Evolutionary conservation across 805 yeast species (phyloP).

Genomic region (Lachancea mirantina): DNA sequence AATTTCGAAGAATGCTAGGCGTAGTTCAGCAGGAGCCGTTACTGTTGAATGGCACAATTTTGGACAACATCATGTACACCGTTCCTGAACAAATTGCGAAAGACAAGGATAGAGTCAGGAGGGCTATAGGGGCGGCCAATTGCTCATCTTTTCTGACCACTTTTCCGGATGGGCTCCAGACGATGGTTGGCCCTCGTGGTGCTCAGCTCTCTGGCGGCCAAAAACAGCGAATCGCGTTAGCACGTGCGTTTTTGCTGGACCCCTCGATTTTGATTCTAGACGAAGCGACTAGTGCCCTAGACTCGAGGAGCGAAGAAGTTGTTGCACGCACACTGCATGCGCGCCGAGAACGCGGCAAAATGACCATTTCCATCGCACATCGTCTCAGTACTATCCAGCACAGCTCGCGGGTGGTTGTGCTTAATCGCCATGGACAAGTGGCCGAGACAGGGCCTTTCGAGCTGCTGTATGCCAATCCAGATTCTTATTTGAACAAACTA

Average conservation of each 20-base stretch:
- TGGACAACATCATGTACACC: slow-evolving; percentile 80
- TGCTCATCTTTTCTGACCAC: slow-evolving; percentile 59
- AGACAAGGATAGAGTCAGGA: slow-evolving; percentile 49
- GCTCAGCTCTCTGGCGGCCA: slow-evolving; percentile 93
- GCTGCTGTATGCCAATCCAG: slow-evolving; percentile 38
- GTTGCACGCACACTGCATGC: slow-evolving; percentile 65
- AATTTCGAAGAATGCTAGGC: slow-evolving; percentile 70
- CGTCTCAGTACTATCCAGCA: slow-evolving; percentile 80
- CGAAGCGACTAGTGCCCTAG: slow-evolving; percentile 93
- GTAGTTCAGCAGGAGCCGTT: slow-evolving; percentile 91
- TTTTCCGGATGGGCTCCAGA: slow-evolving; percentile 78
- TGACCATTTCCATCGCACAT: slow-evolving; percentile 88
- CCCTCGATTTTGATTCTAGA: slow-evolving; percentile 82
- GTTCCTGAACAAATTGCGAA: slow-evolving; percentile 41
- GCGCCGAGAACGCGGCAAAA: slow-evolving; percentile 50
- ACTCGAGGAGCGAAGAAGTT: slow-evolving; percentile 78
- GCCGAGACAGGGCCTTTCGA: slow-evolving; percentile 62
- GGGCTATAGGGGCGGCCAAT: slow-evolving; percentile 65
- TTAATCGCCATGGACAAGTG: slow-evolving; percentile 65
- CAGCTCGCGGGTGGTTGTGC: slow-evolving; percentile 73
- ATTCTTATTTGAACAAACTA: slow-evolving; percentile 31
- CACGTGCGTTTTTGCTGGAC: slow-evolving; percentile 71
- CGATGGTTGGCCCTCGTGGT: slow-evolving; percentile 80
- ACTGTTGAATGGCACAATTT: slow-evolving; percentile 75
- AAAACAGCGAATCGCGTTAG: slow-evolving; percentile 85